A percentile compares a stretch with the other conserved stretches of the same genome.
These are phyloP conservation scores for Apiospora saccharicola DNA, from an alignment of 2,329 filamentous ascomycete genomes.

Conservation along the genomic window DNA sequence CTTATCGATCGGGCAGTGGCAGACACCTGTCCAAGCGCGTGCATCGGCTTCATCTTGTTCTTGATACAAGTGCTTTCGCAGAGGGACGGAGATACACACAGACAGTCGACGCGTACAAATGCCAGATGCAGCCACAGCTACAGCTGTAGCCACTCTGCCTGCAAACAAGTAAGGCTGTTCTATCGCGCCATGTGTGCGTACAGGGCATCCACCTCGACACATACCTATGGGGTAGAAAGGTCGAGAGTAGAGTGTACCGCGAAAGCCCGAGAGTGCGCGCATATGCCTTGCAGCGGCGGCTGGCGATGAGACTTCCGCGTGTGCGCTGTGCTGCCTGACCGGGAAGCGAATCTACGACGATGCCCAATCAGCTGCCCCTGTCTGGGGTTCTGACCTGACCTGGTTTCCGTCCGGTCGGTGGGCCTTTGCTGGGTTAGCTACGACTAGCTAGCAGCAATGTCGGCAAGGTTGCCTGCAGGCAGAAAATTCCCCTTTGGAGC, in stretches of 20 bases:
- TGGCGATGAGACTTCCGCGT: constrained; percentile 1
- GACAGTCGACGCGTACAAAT: neutral
- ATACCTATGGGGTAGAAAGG: too few relatives aligned
- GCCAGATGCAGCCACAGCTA: neutral
- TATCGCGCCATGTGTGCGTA: neutral
- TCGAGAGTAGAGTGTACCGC: neutral
- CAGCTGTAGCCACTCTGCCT: neutral
- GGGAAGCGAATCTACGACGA: constrained; percentile 11
- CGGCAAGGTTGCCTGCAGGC: neutral
- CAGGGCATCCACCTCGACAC: neutral
- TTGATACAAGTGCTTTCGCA: neutral
- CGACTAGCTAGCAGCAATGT: neutral
- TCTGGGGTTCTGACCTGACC: neutral
- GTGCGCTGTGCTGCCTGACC: constrained; percentile 6
- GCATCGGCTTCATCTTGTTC: neutral
- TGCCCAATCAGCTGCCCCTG: constrained; percentile 6
- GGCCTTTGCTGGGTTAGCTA: neutral
- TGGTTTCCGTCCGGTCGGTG: constrained; percentile 14
- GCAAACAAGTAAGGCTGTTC: neutral
- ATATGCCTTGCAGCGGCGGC: constrained; percentile 14
- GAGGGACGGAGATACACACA: too few relatives aligned
- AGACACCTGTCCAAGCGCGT: constrained; percentile 6
- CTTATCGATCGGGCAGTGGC: constrained; percentile 8
- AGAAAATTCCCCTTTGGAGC: neutral
- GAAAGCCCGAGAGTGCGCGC: neutral